Evolutionary conservation across 805 yeast genomes (phyloP).

Genomic region (Hanseniaspora meyeri): DNA sequence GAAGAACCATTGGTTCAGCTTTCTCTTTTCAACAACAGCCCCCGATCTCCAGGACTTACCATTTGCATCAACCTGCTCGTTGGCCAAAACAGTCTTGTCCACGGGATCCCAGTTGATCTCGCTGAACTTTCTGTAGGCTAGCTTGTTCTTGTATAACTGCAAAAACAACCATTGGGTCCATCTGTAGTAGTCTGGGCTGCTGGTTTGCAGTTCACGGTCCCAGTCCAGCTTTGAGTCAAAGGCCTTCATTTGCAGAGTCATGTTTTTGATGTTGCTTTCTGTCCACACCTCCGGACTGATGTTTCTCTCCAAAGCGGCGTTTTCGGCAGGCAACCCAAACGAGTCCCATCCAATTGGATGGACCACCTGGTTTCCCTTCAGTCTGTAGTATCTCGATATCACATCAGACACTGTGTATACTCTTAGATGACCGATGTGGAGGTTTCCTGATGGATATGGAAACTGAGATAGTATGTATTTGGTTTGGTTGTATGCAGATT

Average conservation of each 20-base stretch:
- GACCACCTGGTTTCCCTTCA: conserved; percentile 64
- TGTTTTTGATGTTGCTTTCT: conserved; percentile 56
- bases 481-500: not conserved
- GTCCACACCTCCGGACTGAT: conserved; percentile 82
- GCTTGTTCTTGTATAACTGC: conserved; percentile 55
- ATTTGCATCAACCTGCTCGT: conserved; percentile 84
- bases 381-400: conserved; percentile 61
- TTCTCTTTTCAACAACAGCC: conserved; percentile 73
- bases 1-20: conserved; percentile 85
- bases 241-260: conserved; percentile 67
- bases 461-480: conserved; percentile 70
- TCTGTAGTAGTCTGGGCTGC: conserved; percentile 74
- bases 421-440: conserved; percentile 89
- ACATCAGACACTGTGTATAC: conserved; percentile 87
- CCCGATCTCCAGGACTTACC: conserved; percentile 97
- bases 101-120: conserved; percentile 97
- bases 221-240: conserved; percentile 88
- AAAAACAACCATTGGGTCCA: conserved; percentile 86
- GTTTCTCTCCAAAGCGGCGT: conserved; percentile 84
- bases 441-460: conserved; percentile 88
- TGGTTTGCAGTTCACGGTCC: conserved; percentile 81
- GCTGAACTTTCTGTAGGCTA: conserved; percentile 77
- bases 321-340: conserved; percentile 95
- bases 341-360: conserved; percentile 99
- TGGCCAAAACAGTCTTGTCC: conserved; percentile 87